Percentiles rank a stretch among this genome's conserved stretches.
Conservation (phyloP, 352 stramenopile species). For the Discostella stelligera region DNA sequence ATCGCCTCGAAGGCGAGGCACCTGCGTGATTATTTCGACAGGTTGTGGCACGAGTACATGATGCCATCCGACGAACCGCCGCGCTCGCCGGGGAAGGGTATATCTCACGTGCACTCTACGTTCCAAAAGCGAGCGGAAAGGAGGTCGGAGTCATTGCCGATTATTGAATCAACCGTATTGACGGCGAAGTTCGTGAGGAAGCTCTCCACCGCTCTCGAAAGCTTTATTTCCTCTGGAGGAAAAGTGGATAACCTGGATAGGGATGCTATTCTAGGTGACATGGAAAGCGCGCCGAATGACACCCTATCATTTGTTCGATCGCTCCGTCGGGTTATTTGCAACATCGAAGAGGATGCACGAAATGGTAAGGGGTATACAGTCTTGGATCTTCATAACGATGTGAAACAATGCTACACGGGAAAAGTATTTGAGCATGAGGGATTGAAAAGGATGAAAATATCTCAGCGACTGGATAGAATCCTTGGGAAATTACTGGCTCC, state of each 20-base stretch:
- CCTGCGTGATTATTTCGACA: constrained; percentile 78
- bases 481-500: constrained; percentile 68
- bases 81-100: constrained; percentile 36
- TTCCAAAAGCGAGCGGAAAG: constrained; percentile 60
- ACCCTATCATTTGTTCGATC: constrained; percentile 57
- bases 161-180: constrained; percentile 36
- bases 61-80: constrained; percentile 64
- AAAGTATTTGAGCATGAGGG: constrained; percentile 64
- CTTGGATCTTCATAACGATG: constrained; percentile 59
- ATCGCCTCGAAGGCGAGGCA: constrained; percentile 75
- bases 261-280: constrained; percentile 58
- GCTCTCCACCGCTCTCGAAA: constrained; percentile 36
- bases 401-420: constrained; percentile 65
- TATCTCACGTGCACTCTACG: constrained; percentile 35
- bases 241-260: constrained; percentile 68
- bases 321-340: constrained; percentile 43
- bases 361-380: constrained; percentile 63
- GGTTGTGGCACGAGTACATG: constrained; percentile 78
- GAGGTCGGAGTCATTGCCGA: constrained; percentile 51
- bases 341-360: constrained; percentile 42
- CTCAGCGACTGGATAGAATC: constrained; percentile 61
- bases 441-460: constrained; percentile 54
- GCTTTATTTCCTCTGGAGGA: constrained; percentile 64
- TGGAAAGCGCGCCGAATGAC: constrained; percentile 35
- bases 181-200: constrained; percentile 52